Evolutionary conservation across 2,329 filamentous ascomycete genomes (phyloP).

Genomic region (Dothistroma septosporum): DNA sequence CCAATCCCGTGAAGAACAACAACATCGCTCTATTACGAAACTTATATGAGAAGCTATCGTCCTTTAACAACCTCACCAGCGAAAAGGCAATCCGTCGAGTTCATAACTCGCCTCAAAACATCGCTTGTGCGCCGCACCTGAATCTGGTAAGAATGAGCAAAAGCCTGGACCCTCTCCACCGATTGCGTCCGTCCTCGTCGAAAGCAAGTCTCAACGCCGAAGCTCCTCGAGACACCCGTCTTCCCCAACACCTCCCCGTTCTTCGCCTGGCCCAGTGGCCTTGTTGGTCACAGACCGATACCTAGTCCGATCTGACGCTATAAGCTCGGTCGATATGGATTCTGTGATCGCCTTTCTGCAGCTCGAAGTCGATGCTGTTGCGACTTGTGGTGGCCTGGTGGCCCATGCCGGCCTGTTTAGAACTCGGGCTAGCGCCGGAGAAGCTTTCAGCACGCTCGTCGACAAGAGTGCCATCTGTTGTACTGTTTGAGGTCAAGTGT

Average conservation of each 20-base stretch:
- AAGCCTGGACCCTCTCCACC: neutral
- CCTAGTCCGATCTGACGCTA: slow-evolving; percentile 22
- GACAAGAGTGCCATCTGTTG: slow-evolving; percentile 22
- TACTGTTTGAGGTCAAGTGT: slow-evolving; percentile 14
- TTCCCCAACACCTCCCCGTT: neutral
- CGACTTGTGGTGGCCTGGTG: slow-evolving; percentile 10
- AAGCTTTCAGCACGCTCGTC: slow-evolving; percentile 14
- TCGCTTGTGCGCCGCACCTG: neutral
- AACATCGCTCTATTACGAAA: neutral
- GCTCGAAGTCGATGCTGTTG: slow-evolving; percentile 23
- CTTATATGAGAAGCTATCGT: neutral
- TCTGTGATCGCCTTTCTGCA: slow-evolving; percentile 19
- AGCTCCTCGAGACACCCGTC: neutral
- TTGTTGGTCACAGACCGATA: slow-evolving; percentile 4
- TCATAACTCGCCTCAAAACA: neutral
- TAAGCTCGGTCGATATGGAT: slow-evolving; percentile 26
- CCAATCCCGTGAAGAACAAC: neutral
- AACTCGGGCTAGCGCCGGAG: slow-evolving; percentile 12
- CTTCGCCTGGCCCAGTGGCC: neutral
- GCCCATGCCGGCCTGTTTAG: slow-evolving; percentile 14
- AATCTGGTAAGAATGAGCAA: neutral
- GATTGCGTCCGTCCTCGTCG: neutral
- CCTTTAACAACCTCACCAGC: neutral
- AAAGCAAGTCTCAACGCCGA: neutral
- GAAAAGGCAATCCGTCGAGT: neutral